Base-by-base conservation (phyloP, 1,139 yeast genomes). In the Yamadazyma atlantica region DNA sequence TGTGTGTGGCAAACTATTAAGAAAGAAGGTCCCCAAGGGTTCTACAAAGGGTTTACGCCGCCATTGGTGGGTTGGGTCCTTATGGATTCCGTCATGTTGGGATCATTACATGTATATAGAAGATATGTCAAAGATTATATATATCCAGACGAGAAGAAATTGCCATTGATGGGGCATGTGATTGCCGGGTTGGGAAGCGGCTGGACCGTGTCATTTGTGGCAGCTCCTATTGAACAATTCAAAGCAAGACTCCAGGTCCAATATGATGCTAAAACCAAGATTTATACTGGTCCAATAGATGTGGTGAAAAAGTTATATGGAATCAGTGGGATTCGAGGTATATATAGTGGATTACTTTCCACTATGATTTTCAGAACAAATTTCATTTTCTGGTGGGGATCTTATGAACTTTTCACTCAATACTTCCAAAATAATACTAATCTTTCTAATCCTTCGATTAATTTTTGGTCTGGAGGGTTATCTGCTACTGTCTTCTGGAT, bases 371-470 rank as follows among this genome's bases (percentile, higher is more conserved):
- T 89, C 64, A 73, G 96, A 54, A 81, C 95, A 1, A 86, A 86
- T 62, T 89, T 89, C 55, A 71, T 86, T 29, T 86, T 86, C 44
- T 88, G 95, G 94, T 89, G 97, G 97, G 95, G 96, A 2, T 82
- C 95, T 0, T 88, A 88, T 55, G 95, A 88, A 53, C 43, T 87
- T 10, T 75, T 87, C 56, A 85, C 94, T 9, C 73, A 75, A 39
- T 82, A 75, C 69, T 82, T 88, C 59, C 74, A 78, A 46, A 66
- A 71, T 10, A 69, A 85, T 48, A 86, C 95, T 1, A 59, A 66
- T 28, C 51, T 85, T 69, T 77, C 82, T 36, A 75, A 75, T 33
- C 80, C 92, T 1, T 68, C 89, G 1, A 73, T 86, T 42, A 88
- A 87, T 56, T 88, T 88, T 62, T 87, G 96, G 95, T 78, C 92